These are phyloP conservation scores for Curvularia verruculosa DNA, from an alignment of 2,329 filamentous ascomycete species.

Conservation along the genomic window DNA sequence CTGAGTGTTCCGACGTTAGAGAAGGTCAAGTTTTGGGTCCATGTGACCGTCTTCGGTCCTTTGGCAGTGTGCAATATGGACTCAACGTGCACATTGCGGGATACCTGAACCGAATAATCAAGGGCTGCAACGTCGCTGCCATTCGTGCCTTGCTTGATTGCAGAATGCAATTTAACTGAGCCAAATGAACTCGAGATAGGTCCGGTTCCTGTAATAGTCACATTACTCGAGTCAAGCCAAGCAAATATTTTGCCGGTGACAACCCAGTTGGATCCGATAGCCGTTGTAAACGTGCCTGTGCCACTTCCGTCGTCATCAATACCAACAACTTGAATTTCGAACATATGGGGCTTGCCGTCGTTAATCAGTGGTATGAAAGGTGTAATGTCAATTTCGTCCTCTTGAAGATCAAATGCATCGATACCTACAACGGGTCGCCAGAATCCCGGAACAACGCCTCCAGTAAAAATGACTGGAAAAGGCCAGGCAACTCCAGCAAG, in stretches of 20 bases:
- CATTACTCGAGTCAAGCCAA: conserved; percentile 65
- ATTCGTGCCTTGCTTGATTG: conserved; percentile 54
- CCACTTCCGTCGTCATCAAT: conserved; percentile 63
- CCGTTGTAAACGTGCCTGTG: conserved; percentile 57
- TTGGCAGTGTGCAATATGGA: conserved; percentile 60
- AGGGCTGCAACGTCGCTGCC: conserved; percentile 65
- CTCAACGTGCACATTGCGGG: conserved; percentile 61
- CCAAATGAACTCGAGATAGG: conserved; percentile 52
- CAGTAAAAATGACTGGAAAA: conserved; percentile 82
- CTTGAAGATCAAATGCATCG: conserved; percentile 77
- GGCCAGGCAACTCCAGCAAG: conserved; percentile 81
- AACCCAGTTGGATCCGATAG: conserved; percentile 72
- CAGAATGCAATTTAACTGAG: conserved; percentile 58
- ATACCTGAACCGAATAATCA: conserved; percentile 62
- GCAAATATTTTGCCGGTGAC: conserved; percentile 80
- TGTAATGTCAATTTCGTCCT: conserved; percentile 83
- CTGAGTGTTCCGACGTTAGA: conserved; percentile 62
- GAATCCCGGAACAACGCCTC: conserved; percentile 75
- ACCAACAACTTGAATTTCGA: conserved; percentile 71
- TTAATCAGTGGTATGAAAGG: conserved; percentile 74
- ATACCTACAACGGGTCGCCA: conserved; percentile 80
- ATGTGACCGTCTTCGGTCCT: conserved; percentile 53
- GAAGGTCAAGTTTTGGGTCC: conserved; percentile 65
- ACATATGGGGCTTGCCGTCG: conserved; percentile 68
- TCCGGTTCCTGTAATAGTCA: conserved; percentile 59